Evolutionary conservation across 306 rosid species (phyloP), one percentile per base, ranked within the genome.

Genomic region (Hippophae tibetana): DNA sequence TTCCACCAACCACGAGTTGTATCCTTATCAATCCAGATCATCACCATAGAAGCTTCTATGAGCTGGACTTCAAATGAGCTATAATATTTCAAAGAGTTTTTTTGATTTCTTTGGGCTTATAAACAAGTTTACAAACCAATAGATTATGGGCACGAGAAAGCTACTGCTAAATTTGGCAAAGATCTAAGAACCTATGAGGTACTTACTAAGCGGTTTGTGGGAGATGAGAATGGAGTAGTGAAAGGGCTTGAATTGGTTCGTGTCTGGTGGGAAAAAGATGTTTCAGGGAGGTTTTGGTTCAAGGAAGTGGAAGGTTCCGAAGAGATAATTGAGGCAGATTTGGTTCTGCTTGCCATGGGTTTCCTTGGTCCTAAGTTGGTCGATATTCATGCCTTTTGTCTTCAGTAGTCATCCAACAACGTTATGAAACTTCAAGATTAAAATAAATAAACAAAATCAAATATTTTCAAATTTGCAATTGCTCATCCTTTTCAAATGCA

Each of bases 341-440:
- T 92, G 3, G 87, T 84, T 48, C 76, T 92, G 5, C 81, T 92
- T 9, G 99, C 99, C 61, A 88, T 92, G 99, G 99, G 99, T 26
- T 92, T 92, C 82, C 99, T 92, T 40, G 99, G 99, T 61, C 99
- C 99, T 2, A 95, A 92, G 70, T 61, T 86, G 72, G 99, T 92
- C 54, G 84, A 95, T 79, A 49, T 56, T 67, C 56, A 48, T 13
- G 55, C 60, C 13, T 52, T n/a, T 27, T 13, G 3, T 25, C 25
- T 43, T 18, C 42, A 45, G 8, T 1, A 45, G 48, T 45, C 7
- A 6, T 48, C 18, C 18, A 18, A 18, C 18, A 18, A 18, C 0
- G 18, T 18, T 18, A 18, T 0, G 18, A 18, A 18, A 18, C 18
- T 18, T 18, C 18, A 18, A 18, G 18, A 18, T 18, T 18, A 18